These are phyloP conservation scores for Trichoderma afroharzianum DNA, from an alignment of 2,329 filamentous ascomycete genomes.

Conservation along the genomic window DNA sequence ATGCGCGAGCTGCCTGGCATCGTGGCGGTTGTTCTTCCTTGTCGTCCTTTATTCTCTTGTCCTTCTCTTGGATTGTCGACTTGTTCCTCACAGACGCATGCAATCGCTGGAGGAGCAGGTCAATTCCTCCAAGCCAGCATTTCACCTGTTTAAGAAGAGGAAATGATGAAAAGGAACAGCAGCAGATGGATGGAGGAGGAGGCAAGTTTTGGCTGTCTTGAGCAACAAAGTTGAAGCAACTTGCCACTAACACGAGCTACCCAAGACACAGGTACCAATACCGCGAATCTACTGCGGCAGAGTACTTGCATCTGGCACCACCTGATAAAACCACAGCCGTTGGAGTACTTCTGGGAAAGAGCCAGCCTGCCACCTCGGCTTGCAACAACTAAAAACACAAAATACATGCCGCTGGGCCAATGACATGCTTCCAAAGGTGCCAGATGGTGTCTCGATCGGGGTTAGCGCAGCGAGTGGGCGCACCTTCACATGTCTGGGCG, in stretches of 20 bases:
- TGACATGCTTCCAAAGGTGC: neutral
- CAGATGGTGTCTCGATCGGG: neutral
- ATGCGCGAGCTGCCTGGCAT: slow-evolving; percentile 68
- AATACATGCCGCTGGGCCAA: neutral
- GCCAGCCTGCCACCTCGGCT: neutral
- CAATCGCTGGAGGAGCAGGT: neutral
- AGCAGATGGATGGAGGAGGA: neutral
- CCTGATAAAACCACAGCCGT: neutral
- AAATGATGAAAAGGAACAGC: neutral
- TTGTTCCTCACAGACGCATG: neutral
- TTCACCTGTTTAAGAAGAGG: neutral
- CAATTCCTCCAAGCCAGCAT: neutral
- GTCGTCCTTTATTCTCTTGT: neutral
- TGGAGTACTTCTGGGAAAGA: slow-evolving; percentile 4
- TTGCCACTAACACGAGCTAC: slow-evolving; percentile 14
- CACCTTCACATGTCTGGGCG: slow-evolving; percentile 12
- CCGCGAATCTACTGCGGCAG: neutral
- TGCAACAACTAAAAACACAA: neutral
- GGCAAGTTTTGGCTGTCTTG: neutral
- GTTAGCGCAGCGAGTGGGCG: neutral
- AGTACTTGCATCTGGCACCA: neutral
- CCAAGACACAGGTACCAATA: neutral
- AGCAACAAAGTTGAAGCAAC: neutral
- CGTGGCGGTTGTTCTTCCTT: slow-evolving; percentile 21
- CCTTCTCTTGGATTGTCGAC: neutral